Evolutionary conservation across 148 eudicot species (phyloP), one percentile per base, ranked within the genome.

Genomic region (Fagopyrum esculentum): DNA sequence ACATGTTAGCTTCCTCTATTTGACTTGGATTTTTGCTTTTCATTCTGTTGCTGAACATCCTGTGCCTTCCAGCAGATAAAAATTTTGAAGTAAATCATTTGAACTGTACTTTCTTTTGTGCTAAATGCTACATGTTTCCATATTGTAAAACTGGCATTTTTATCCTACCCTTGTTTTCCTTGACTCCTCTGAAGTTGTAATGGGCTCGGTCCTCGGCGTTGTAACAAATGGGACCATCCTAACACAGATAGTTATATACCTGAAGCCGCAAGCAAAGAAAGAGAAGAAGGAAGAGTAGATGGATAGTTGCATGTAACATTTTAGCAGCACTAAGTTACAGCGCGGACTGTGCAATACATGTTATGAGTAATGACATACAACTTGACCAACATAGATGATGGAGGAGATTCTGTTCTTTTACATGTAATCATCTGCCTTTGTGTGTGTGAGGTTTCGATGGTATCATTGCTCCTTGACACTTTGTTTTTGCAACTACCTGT

Each of bases 171-270:
- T 71, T 79, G 48, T 71, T 77, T 16, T 84, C 77, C 81, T 89
- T 84, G 52, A 84, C 77, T 82, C 75, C 69, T 45, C 73, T 72
- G 50, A 76, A 93, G 98, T 91, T 77, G 82, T 88, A 45, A 51
- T 84, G 89, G 98, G 98, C 76, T 93, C 90, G 30, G 95, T 83
- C 47, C 80, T 88, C 49, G 95, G 98, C 71, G 85, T 86, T 22
- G 29, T 83, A 76, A 84, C 83, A 11, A 93, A 93, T 66, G 94
- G 91, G 45, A 81, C 90, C 79, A 80, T 93, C 73, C 77, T 93
- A 85, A 84, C 90, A 76, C 98, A 93, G 83, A 93, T 93, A 72
- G 77, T 89, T 75, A 13, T 85, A 59, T 93, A 91, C 88, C 86
- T 75, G 81, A 93, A 89, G 81, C 85, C 85, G 64, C 78, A 75